Conservation (phyloP, 805 yeast species). For the Phaffomyces opuntiae region DNA sequence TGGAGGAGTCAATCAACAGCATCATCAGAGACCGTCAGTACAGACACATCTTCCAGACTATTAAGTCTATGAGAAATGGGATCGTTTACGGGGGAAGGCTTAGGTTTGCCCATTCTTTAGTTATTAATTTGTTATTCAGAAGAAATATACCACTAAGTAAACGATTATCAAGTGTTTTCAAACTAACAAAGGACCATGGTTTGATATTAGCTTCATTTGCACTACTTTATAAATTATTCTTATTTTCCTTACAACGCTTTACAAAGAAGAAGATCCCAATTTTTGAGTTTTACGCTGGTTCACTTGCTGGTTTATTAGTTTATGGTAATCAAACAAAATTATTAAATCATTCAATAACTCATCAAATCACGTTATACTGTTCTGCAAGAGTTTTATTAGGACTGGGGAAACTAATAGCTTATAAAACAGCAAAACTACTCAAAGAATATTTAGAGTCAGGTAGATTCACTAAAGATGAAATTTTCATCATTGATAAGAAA, state of each 20-base stretch:
- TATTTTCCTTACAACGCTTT: conserved; percentile 23
- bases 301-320: conserved; percentile 32
- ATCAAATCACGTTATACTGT: conserved; percentile 69
- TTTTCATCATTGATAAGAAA: conserved; percentile 7
- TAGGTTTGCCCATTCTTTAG: conserved; percentile 58
- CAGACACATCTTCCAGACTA: conserved; percentile 28
- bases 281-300: conserved; percentile 28
- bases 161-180: conserved; percentile 39
- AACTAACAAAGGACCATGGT: conserved; percentile 51
- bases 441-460: conserved; percentile 3
- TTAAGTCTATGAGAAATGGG: conserved; percentile 36
- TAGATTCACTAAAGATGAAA: background rate
- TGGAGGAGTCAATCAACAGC: conserved; percentile 14
- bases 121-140: conserved; percentile 46
- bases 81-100: conserved; percentile 55
- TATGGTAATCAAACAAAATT: conserved; percentile 29
- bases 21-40: conserved; percentile 27
- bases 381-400: conserved; percentile 64
- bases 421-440: conserved; percentile 10
- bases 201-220: conserved; percentile 50
- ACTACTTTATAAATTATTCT: conserved; percentile 38
- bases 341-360: conserved; percentile 46
- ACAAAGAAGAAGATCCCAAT: conserved; percentile 9
- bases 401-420: conserved; percentile 30
- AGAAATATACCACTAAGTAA: conserved; percentile 27